phyloP scores from a whole-genome alignment of 2,329 filamentous ascomycete species.

The Fusarium nisikadoi region DNA sequence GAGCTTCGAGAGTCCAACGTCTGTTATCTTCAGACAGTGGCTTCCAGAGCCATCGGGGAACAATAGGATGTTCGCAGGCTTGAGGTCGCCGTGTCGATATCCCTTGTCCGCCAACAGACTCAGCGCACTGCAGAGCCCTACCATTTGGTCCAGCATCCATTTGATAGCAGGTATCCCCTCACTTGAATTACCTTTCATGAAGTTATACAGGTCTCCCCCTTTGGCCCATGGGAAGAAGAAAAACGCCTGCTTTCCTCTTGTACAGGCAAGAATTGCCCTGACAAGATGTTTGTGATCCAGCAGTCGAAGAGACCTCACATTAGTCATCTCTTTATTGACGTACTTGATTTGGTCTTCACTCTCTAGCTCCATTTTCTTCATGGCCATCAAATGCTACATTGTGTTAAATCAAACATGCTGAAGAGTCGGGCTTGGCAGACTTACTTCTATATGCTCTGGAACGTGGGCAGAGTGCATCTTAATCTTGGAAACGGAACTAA shows the following conservation, averaged over 20 bases:
- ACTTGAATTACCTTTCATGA: neutral
- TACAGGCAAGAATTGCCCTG: neutral
- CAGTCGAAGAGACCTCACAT: neutral
- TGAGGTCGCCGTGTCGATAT: neutral
- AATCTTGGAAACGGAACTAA: neutral
- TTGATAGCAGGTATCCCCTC: neutral
- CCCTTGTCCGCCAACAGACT: neutral
- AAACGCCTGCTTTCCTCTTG: neutral
- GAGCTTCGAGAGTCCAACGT: neutral
- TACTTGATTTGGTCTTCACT: neutral
- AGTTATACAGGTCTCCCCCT: neutral
- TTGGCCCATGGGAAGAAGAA: neutral
- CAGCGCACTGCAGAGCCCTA: neutral
- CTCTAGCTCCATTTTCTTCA: neutral
- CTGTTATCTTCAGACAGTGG: neutral
- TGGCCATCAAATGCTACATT: neutral
- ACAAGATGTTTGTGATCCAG: neutral
- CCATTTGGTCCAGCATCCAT: neutral
- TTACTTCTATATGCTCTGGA: neutral
- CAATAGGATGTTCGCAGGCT: neutral
- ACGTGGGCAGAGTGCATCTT: neutral
- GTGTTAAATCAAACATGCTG: neutral
- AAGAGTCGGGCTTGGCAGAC: neutral
- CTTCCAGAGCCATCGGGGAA: neutral
- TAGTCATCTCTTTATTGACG: neutral